phyloP scores from a whole-genome alignment of 2,329 filamentous ascomycete species.

The Orbilia javanica region DNA sequence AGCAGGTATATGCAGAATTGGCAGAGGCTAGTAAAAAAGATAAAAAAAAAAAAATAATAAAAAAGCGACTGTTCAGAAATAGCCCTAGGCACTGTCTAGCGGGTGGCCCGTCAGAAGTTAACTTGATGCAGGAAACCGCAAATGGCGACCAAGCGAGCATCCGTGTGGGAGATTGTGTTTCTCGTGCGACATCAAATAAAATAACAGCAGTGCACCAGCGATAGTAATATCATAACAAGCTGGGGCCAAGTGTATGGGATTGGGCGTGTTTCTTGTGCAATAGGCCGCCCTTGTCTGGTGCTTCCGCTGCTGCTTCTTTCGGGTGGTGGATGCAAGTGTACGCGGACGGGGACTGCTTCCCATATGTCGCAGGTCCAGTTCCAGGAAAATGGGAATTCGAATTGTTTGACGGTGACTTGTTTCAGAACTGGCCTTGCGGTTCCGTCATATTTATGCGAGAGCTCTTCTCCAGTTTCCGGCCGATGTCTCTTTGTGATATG shows the following conservation, averaged over 20 bases:
- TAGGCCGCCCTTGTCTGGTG: conserved; percentile 34
- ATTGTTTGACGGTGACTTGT: conserved; percentile 57
- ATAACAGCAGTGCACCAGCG: conserved; percentile 21
- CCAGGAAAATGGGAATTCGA: conserved; percentile 56
- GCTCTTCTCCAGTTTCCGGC: conserved; percentile 41
- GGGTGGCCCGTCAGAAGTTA: conserved; percentile 45
- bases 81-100: conserved; percentile 26
- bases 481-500: conserved; percentile 20
- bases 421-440: conserved; percentile 49
- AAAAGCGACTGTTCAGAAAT: conserved; percentile 34
- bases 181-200: conserved; percentile 50
- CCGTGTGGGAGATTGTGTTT: conserved; percentile 55
- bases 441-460: conserved; percentile 57
- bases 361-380: conserved; percentile 55
- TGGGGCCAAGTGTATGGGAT: conserved; percentile 39
- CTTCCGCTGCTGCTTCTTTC: conserved; percentile 40
- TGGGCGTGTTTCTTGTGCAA: conserved; percentile 46
- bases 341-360: conserved; percentile 51
- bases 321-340: conserved; percentile 48
- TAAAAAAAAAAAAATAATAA: not conserved
- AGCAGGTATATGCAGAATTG: conserved; percentile 31
- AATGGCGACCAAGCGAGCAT: conserved; percentile 45
- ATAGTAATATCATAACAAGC: conserved; percentile 39
- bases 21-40: conserved; percentile 20
- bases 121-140: conserved; percentile 46